phyloP scores from a whole-genome alignment of 805 yeast genomes.

The Pichia sporocuriosa region DNA sequence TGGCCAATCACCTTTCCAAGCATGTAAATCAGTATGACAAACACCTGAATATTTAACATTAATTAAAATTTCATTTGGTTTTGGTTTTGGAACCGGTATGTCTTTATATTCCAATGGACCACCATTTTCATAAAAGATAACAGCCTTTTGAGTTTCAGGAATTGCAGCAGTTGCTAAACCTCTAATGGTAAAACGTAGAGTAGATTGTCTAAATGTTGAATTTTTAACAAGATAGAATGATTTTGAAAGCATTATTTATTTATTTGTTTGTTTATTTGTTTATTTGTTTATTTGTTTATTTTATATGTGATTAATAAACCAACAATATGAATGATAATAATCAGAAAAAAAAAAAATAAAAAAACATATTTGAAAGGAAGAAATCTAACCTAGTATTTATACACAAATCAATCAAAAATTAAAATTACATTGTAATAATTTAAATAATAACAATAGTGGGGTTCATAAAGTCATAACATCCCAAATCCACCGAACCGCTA shows the following conservation, averaged over 20 bases:
- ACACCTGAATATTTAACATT: constrained; percentile 86
- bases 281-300: too few relatives aligned
- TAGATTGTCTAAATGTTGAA: neutral
- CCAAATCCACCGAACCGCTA: too few relatives aligned
- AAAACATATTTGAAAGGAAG: too few relatives aligned
- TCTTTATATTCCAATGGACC: constrained; percentile 64
- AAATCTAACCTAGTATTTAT: too few relatives aligned
- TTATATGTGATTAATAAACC: too few relatives aligned
- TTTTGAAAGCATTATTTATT: neutral
- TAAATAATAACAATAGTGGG: too few relatives aligned
- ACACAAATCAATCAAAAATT: too few relatives aligned
- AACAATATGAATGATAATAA: too few relatives aligned
- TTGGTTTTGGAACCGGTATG: constrained; percentile 76
- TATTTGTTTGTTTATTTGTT: neutral
- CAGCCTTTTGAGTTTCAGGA: constrained; percentile 67
- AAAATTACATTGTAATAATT: too few relatives aligned
- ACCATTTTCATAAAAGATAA: constrained; percentile 57
- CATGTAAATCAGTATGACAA: constrained; percentile 91
- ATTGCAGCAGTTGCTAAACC: constrained; percentile 24
- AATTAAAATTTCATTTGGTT: constrained; percentile 68
- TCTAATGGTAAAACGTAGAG: constrained; percentile 3
- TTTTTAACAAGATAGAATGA: neutral
- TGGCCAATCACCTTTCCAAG: constrained; percentile 94
- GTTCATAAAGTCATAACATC: too few relatives aligned
- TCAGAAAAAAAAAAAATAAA: too few relatives aligned